Conservation (phyloP, 1,139 yeast species). For the Zygoascus hellenicus region DNA sequence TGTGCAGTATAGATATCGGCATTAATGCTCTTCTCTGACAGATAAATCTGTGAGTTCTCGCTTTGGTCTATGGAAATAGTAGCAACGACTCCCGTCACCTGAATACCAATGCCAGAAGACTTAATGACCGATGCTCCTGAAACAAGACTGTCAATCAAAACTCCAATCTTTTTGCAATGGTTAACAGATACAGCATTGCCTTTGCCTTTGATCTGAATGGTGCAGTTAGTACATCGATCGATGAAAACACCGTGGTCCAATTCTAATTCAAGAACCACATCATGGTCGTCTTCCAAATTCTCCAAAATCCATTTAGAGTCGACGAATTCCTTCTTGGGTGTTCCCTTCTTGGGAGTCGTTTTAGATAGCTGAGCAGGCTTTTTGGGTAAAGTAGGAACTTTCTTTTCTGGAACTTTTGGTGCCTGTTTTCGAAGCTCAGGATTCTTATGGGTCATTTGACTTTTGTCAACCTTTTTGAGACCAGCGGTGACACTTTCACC, state of each 20-base stretch:
- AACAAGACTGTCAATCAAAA: conserved; percentile 77
- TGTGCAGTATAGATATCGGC: conserved; percentile 79
- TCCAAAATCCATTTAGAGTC: conserved; percentile 90
- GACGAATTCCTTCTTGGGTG: conserved; percentile 69
- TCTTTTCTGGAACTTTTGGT: conserved; percentile 37
- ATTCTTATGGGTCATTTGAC: conserved; percentile 92
- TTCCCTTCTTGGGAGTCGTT: conserved; percentile 46
- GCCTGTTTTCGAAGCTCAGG: conserved; percentile 59
- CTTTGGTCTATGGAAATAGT: conserved; percentile 83
- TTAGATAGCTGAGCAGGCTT: conserved; percentile 54
- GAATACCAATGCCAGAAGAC: conserved; percentile 75
- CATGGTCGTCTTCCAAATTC: conserved; percentile 57
- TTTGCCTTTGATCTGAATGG: conserved; percentile 84
- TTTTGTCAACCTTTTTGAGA: conserved; percentile 84
- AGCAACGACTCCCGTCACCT: conserved; percentile 73
- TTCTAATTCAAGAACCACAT: conserved; percentile 67
- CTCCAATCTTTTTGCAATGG: conserved; percentile 63
- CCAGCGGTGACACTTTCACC: conserved; percentile 82
- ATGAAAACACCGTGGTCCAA: conserved; percentile 86
- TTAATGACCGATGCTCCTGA: conserved; percentile 87
- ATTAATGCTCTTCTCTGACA: conserved; percentile 61
- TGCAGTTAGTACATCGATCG: conserved; percentile 67
- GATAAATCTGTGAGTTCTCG: conserved; percentile 77
- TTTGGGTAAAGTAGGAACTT: conserved; percentile 60
- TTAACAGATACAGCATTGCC: conserved; percentile 82